phyloP scores from a whole-genome alignment of 768 basidiomycete genomes.

The Leccinum variicolor region DNA sequence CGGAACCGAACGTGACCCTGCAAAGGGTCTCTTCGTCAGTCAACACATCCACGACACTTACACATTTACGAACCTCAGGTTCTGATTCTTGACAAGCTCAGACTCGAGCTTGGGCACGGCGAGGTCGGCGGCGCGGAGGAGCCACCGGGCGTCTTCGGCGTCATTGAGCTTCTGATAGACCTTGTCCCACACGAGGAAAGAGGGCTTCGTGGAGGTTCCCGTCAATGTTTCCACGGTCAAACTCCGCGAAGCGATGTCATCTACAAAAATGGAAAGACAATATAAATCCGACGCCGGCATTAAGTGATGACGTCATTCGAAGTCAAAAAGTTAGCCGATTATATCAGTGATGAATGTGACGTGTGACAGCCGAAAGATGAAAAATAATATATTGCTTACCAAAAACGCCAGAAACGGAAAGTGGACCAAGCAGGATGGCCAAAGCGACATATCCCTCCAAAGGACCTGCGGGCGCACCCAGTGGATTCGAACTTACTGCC shows the following conservation, averaged over 20 bases:
- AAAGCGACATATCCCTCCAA: conserved; percentile 82
- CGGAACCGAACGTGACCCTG: conserved; percentile 61
- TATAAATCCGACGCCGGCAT: background rate
- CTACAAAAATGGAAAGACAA: conserved; percentile 23
- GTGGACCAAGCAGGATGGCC: conserved; percentile 62
- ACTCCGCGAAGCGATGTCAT: conserved; percentile 48
- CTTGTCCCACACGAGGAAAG: conserved; percentile 87
- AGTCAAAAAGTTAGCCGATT: background rate
- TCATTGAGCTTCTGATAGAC: conserved; percentile 71
- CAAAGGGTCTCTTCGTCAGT: background rate
- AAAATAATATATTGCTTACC: conserved; percentile 38
- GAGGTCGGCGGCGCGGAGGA: conserved; percentile 62
- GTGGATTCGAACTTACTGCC: conserved; percentile 55
- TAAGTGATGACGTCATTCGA: background rate
- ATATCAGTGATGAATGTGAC: background rate
- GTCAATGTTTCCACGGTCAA: conserved; percentile 44
- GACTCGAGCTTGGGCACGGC: conserved; percentile 43
- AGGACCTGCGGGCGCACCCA: conserved; percentile 60
- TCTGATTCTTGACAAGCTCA: conserved; percentile 52
- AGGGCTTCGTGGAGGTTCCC: conserved; percentile 60
- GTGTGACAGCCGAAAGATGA: background rate
- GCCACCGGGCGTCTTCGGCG: conserved; percentile 68
- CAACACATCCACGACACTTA: background rate
- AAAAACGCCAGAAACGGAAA: conserved; percentile 47
- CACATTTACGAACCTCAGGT: conserved; percentile 41